Percentiles rank a stretch among this genome's conserved stretches.
Conservation (phyloP, 331 rosid genomes). For the Prunus yedoensis region DNA sequence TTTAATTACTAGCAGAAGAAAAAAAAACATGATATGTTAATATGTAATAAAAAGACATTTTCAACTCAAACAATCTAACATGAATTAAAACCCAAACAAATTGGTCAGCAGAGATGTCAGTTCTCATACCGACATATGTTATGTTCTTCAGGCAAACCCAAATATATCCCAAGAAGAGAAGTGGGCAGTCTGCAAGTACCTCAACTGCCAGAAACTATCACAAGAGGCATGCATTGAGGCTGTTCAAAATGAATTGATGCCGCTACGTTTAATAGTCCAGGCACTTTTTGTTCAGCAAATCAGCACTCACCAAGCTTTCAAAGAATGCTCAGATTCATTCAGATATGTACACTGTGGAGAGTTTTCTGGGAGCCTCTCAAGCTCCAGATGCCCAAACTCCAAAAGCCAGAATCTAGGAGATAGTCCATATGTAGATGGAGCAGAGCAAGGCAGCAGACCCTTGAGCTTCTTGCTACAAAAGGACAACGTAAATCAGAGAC, state of each 20-base stretch:
- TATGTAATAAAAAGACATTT: too few relatives aligned
- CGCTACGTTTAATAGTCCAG: constrained; percentile 75
- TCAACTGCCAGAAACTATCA: constrained; percentile 71
- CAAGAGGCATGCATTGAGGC: constrained; percentile 84
- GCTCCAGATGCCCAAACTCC: constrained; percentile 59
- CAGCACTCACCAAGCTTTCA: constrained; percentile 74
- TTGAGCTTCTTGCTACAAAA: constrained; percentile 63
- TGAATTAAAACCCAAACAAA: too few relatives aligned
- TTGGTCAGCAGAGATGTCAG: not conserved
- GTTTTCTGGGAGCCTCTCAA: constrained; percentile 63
- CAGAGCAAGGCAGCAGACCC: constrained; percentile 43
- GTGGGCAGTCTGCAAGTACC: constrained; percentile 71
- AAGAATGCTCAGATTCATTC: constrained; percentile 81
- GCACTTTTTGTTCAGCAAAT: constrained; percentile 82
- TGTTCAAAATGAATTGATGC: constrained; percentile 89
- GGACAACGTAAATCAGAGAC: constrained; percentile 43
- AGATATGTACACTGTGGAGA: constrained; percentile 57
- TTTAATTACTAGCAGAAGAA: too few relatives aligned
- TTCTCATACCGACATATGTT: not conserved
- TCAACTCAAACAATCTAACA: not conserved
- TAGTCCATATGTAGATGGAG: constrained; percentile 62
- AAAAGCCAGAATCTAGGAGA: constrained; percentile 53
- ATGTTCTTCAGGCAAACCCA: constrained; percentile 50
- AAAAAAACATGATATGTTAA: too few relatives aligned
- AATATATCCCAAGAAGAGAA: constrained; percentile 68